Evolutionary conservation across 2,329 filamentous ascomycete species (phyloP).

Genomic region (Colletotrichum sp.): DNA sequence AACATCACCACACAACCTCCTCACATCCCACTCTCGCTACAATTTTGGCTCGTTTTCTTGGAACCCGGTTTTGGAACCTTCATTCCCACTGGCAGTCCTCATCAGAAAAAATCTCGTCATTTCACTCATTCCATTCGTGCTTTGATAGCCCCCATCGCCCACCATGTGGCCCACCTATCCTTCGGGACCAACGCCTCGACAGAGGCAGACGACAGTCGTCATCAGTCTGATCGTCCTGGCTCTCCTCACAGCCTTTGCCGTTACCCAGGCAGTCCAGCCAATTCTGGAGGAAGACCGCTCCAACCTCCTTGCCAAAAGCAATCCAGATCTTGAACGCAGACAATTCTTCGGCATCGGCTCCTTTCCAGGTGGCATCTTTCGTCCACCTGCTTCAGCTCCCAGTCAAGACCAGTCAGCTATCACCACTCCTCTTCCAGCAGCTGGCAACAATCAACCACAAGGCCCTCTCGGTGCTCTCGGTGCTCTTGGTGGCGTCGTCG

Average conservation of each 20-base stretch:
- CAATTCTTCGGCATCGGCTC: constrained; percentile 4
- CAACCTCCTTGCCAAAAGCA: neutral
- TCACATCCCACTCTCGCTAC: constrained; percentile 16
- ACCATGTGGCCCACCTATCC: neutral
- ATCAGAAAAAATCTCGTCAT: constrained; percentile 1
- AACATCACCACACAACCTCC: neutral
- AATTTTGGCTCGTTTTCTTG: constrained; percentile 22
- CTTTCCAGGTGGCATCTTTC: neutral
- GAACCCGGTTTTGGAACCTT: constrained; percentile 15
- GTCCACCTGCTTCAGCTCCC: neutral
- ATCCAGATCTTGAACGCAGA: neutral
- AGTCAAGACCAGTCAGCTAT: neutral
- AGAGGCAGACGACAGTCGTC: neutral
- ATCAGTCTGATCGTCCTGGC: neutral
- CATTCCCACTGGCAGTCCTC: constrained; percentile 9
- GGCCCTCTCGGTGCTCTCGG: neutral
- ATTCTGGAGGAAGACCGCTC: neutral
- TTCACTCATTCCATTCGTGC: neutral
- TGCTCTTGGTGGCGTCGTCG: neutral
- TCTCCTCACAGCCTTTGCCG: neutral
- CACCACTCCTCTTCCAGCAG: neutral
- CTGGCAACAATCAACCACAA: neutral
- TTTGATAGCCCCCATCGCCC: neutral
- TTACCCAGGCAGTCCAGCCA: neutral
- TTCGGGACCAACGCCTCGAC: neutral